Base-by-base conservation (phyloP, 495 filamentous ascomycete species). In the Cercophora sp. region DNA sequence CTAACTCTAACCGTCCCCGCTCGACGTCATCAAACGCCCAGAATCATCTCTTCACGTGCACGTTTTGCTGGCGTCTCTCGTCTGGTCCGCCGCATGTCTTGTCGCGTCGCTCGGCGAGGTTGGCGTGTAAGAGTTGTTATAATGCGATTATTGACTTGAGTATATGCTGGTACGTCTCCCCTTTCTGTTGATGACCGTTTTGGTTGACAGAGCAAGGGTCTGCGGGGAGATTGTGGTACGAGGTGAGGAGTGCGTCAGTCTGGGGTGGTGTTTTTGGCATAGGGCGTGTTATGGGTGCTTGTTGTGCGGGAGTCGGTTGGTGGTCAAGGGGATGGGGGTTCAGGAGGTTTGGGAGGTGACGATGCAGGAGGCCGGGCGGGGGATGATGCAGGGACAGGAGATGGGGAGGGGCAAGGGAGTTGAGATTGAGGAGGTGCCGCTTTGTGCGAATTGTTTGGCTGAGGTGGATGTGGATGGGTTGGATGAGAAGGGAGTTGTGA, bases 221-320 rank as follows among this genome's bases (percentile, higher is more conserved):
- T 77, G 76, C 58, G 74, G 74, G 55, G 72, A 73, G 57, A 48
- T 73, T 25, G 61, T 77, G 1, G 61, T 66, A 13, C 65, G 70
- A 18, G 73, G 65, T 5, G 71, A 72, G 6, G 74, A 75, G 34
- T 68, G 70, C 37, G 72, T 77, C 11, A 72, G 69, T 40, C 50
- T 76, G 13, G 74, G 73, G 1, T 77, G 70, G 74, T 73, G 71
- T 43, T 77, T 77, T 48, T 77, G 75, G 75, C 74, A 78, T 40
- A 57, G 64, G 46, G 66, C 44, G 0, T 77, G 75, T 35, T 76
- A 73, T 48, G 73, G 73, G 8, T 78, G 75, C 63, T 51, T 78
- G 44, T 52, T 76, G 15, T 77, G 70, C 47, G 68, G 72, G 29
- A 56, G 47, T 40, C 60, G 54, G 41, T 11, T 56, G 1, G 27